Conservation (phyloP, 1,139 yeast species). For the Protomyces inouyei region DNA sequence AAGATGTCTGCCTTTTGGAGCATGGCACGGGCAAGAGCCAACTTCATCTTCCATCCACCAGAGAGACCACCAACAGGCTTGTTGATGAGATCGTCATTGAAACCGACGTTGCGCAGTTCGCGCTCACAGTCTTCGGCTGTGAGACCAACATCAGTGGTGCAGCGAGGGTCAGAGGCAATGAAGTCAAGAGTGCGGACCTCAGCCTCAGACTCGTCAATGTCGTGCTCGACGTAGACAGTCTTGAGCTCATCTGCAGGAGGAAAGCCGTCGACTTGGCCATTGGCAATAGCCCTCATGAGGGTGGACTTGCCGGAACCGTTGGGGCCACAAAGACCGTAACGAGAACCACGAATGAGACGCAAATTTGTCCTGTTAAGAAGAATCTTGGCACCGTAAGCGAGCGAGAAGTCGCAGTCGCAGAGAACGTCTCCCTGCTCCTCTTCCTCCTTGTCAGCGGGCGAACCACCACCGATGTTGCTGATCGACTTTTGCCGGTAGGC, state of each 20-base stretch:
- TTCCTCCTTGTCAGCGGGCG: conserved; percentile 85
- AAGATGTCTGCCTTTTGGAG: conserved; percentile 97
- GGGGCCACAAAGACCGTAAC: conserved; percentile 99
- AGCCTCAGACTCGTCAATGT: conserved; percentile 96
- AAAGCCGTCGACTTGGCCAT: conserved; percentile 99
- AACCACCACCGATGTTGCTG: conserved; percentile 96
- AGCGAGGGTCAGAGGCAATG: conserved; percentile 56
- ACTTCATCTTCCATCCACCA: conserved; percentile 99
- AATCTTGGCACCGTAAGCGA: conserved; percentile 98
- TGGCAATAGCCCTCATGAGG: conserved; percentile 98
- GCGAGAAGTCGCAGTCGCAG: conserved; percentile 99
- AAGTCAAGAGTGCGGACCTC: conserved; percentile 90
- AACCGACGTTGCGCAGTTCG: conserved; percentile 75
- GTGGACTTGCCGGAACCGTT: conserved; percentile 99
- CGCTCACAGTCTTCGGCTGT: conserved; percentile 66
- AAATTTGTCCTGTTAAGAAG: conserved; percentile 84
- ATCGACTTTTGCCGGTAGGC: conserved; percentile 93
- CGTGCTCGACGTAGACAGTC: conserved; percentile 99
- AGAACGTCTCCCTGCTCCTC: conserved; percentile 99
- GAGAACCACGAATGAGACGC: conserved; percentile 85
- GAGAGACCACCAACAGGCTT: conserved; percentile 76
- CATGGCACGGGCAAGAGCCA: conserved; percentile 98
- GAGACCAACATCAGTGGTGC: conserved; percentile 35
- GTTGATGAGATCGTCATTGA: conserved; percentile 85
- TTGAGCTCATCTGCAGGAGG: conserved; percentile 97